Evolutionary conservation across 306 rosid genomes (phyloP), one percentile per base, ranked within the genome.

Genomic region (Quillaja saponaria): DNA sequence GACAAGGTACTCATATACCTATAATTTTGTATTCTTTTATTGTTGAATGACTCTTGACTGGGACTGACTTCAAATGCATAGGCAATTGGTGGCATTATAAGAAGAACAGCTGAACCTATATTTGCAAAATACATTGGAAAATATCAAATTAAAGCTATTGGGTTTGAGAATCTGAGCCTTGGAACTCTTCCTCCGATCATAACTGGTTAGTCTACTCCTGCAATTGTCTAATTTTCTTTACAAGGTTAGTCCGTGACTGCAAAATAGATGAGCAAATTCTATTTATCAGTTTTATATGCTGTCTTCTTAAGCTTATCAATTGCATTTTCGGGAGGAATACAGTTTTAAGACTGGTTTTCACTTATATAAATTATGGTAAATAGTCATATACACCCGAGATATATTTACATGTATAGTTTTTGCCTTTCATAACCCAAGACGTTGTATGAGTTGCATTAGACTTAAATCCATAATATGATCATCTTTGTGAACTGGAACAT

Each of bases 111-210:
- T 50, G 34, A 81, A 57, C 90, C 92, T 14, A 75, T 86, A 31
- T 86, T 86, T 56, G 73, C 63, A 47, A 87, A 91, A 19, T 88
- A 84, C 70, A 79, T 82, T 55, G 96, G 95, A 61, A 84, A 75
- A 81, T 79, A 70, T 67, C 81, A 74, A 69, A 84, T 88, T 67
- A 78, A 82, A 63, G 82, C 71, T 8, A 84, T 91, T 61, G 83
- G 86, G 59, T 78, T 91, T 74, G 90, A 81, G 19, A 64, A 61
- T 17, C 75, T 91, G 13, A 84, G 80, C 77, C 92, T 91, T 49
- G 98, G 98, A 51, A 86, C 82, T 51, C 85, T 86, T 75, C 94
- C 96, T 37, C 97, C 91, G 11, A 73, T 79, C 15, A 6, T 91
- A 13, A 79, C 78, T 61, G 96, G 97, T 91, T 63, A 80, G 88